Evolutionary conservation across 352 stramenopile genomes (phyloP), one percentile per base, ranked within the genome.

Genomic region (Phytopythium boreale): DNA sequence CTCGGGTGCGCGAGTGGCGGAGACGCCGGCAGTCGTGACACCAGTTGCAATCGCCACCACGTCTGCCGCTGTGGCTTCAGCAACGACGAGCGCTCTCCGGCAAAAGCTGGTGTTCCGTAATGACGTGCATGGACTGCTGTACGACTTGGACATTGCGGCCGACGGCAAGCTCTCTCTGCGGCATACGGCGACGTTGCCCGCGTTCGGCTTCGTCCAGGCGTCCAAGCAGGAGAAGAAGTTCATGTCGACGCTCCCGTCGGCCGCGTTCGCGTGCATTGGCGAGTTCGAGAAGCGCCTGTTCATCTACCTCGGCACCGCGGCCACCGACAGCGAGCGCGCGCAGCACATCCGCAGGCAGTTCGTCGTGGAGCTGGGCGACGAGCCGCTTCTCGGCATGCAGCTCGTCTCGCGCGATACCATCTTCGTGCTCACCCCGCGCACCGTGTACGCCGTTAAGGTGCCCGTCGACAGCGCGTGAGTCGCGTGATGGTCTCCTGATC

Each of bases 191-290:
- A 92, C 85, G 8, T 71, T 93, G 20, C 85, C 80, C 56, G 87
- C 87, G 0, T 93, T 95, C 51, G 87, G 84, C 2, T 95, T 92
- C 41, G 87, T 95, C 3, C 87, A 95, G 64, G 87, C 87, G 17
- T 95, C 87, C 47, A 95, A 95, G 70, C 82, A 92, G 58, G 82
- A 93, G 61, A 93, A 93, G 61, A 95, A 93, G 75, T 92, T 89
- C 60, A 73, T 93, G 74, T 78, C 74, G 17, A 84, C 87, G 47
- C 74, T 90, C 19, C 66, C 79, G 8, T 64, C 61, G 0, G 80
- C 71, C 2, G 70, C 71, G 31, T 77, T 95, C n/a, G 84, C 87
- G 22, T 81, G 71, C 52, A 88, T 94, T 22, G 83, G 79, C 56
- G 87, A 95, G 61, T 90, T 92, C 62, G 79, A 93, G 53, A 80